phyloP scores from a whole-genome alignment of 257 asterid species.

The Hygrophila difformis region DNA sequence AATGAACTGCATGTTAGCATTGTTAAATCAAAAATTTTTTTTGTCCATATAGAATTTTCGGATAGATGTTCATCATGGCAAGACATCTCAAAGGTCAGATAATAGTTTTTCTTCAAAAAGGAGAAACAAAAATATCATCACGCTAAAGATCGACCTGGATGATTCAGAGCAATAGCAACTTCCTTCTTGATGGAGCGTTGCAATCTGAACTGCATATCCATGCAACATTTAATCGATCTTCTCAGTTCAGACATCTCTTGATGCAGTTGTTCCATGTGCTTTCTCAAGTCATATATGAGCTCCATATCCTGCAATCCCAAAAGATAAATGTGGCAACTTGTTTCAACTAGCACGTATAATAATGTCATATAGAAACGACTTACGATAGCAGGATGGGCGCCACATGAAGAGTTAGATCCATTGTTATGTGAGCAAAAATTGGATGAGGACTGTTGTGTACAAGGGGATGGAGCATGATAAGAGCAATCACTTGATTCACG shows the following conservation, averaged over 20 bases:
- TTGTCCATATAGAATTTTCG: too few relatives aligned
- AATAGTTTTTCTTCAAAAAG: background rate
- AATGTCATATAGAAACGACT: constrained; percentile 18
- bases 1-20: too few relatives aligned
- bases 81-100: background rate
- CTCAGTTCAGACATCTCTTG: constrained; percentile 67
- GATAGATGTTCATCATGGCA: too few relatives aligned
- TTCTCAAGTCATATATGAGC: constrained; percentile 62
- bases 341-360: constrained; percentile 2
- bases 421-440: constrained; percentile 28
- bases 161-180: constrained; percentile 29
- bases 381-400: constrained; percentile 46
- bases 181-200: constrained; percentile 53
- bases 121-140: background rate
- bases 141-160: constrained; percentile 62
- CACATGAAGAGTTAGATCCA: constrained; percentile 25
- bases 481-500: constrained; percentile 30
- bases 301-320: constrained; percentile 64
- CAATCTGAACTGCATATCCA: constrained; percentile 52
- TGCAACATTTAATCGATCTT: constrained; percentile 59
- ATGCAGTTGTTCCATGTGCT: constrained; percentile 74
- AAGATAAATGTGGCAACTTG: constrained; percentile 1
- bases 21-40: too few relatives aligned
- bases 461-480: constrained; percentile 31
- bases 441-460: constrained; percentile 37